Evolutionary conservation across 768 basidiomycete genomes (phyloP), one percentile per base, ranked within the genome.

Genomic region (Hortiboletus campestris): DNA sequence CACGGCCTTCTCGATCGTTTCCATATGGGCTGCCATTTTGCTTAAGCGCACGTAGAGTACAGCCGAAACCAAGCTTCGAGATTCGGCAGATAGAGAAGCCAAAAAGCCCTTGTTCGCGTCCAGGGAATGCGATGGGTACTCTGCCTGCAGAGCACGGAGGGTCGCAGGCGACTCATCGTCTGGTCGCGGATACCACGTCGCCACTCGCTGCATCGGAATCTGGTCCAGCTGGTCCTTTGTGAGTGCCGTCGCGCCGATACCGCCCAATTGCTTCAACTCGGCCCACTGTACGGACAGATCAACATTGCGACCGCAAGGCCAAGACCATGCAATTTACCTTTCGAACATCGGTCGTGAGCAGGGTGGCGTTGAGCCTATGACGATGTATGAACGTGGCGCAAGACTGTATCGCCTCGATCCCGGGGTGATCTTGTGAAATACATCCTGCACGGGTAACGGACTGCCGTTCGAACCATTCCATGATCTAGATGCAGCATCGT

Each of bases 391-490:
- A 83, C 19, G 68, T 70, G 13, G 74, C 63, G 20, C 75, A 80
- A 0, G 78, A 67, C 52, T 78, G 78, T 31, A 85, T 78, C 11
- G 71, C 63, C 53, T 80, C 72, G 20, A 82, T 72, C 19, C 79
- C 83, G 2, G 76, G 78, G 53, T 79, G 78, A 31, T 58, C 62
- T 17, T 12, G 53, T 13, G 61, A 53, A 7, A 53, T 53, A 2
- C 7, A 28, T 1, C 41, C 32, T 4, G 40, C 36, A 14, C 47
- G 43, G 12, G 53, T 19, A 22, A 45, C 38, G 38, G 53, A 59
- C 57, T 67, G 73, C 52, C 65, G 66, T 51, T 81, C 79, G 57
- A 76, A 76, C 68, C 72, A 73, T 49, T 66, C 61, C 54, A 82
- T 70, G 46, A 81, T 56, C 80, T 80, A 56, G 31, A 49, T 31